phyloP scores from a whole-genome alignment of 2,329 filamentous ascomycete species.

The Fragosphaeria purpurea region DNA sequence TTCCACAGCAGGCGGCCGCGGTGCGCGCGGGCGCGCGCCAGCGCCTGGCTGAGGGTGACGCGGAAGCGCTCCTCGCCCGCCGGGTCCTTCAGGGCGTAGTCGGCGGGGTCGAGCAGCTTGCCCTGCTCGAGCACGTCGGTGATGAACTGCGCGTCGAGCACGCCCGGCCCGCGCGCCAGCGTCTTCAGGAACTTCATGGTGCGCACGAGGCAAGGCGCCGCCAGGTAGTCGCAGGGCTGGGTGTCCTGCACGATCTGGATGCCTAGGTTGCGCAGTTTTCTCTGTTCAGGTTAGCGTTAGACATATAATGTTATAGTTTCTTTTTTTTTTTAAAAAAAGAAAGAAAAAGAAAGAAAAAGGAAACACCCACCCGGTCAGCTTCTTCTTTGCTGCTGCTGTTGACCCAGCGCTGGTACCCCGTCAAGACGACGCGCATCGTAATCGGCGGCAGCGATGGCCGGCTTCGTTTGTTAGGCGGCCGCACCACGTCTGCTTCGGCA shows the following conservation, averaged over 20 bases:
- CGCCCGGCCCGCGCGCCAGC: slow-evolving; percentile 66
- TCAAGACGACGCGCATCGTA: slow-evolving; percentile 67
- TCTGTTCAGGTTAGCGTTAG: slow-evolving; percentile 34
- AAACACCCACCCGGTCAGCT: slow-evolving; percentile 60
- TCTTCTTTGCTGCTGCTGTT: slow-evolving; percentile 64
- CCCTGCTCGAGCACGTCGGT: slow-evolving; percentile 64
- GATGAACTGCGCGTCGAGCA: slow-evolving; percentile 71
- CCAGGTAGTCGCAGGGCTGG: slow-evolving; percentile 71
- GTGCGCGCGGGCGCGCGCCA: slow-evolving; percentile 64
- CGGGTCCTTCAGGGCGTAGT: slow-evolving; percentile 61
- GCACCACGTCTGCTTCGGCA: slow-evolving; percentile 26
- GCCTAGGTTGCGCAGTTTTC: slow-evolving; percentile 71
- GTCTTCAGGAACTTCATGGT: slow-evolving; percentile 91
- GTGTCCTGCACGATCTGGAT: slow-evolving; percentile 71
- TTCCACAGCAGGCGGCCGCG: slow-evolving; percentile 64
- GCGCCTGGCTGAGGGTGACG: slow-evolving; percentile 58
- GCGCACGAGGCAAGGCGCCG: slow-evolving; percentile 75
- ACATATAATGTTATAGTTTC: no score
- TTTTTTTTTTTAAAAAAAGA: neutral
- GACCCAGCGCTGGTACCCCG: slow-evolving; percentile 76
- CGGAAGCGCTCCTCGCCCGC: slow-evolving; percentile 62
- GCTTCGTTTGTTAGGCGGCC: slow-evolving; percentile 48
- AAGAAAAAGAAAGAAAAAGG: neutral
- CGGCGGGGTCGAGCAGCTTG: slow-evolving; percentile 50
- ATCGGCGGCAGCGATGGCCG: slow-evolving; percentile 56